Evolutionary conservation across 352 stramenopile species (phyloP).

Genomic region (Phytopythium delawarense): DNA sequence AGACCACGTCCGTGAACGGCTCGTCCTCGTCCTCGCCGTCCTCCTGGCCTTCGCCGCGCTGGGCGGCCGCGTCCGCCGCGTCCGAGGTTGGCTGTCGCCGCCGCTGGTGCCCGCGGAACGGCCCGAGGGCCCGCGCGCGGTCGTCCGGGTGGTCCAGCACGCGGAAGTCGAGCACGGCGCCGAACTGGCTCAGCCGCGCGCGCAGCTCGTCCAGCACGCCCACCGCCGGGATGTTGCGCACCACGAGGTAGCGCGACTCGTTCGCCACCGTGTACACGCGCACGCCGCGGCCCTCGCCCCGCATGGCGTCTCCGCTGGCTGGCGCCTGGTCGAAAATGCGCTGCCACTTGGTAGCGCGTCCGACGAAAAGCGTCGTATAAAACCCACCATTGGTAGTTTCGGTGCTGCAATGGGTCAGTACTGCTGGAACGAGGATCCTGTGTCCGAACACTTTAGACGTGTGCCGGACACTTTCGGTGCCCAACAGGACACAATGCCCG

Average conservation of each 20-base stretch:
- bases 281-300: conserved; percentile 12
- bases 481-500: background rate
- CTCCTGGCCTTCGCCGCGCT: background rate
- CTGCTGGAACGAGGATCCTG: too few relatives aligned
- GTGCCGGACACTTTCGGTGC: background rate
- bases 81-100: conserved; percentile 7
- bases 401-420: too few relatives aligned
- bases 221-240: conserved; percentile 59
- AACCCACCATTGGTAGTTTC: too few relatives aligned
- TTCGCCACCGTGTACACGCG: conserved; percentile 58
- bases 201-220: conserved; percentile 55
- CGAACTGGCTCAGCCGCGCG: conserved; percentile 46
- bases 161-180: conserved; percentile 42
- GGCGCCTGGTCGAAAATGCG: background rate
- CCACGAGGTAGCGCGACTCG: conserved; percentile 53
- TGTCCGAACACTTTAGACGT: background rate
- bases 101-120: background rate
- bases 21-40: conserved; percentile 9
- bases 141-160: conserved; percentile 50
- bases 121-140: conserved; percentile 15
- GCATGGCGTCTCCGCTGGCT: background rate
- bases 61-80: background rate
- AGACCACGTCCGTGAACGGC: conserved; percentile 57
- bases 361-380: too few relatives aligned
- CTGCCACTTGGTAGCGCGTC: too few relatives aligned